Evolutionary conservation across 1,284 basidiomycete species (phyloP).

Genomic region (Fereydounia khargensis): DNA sequence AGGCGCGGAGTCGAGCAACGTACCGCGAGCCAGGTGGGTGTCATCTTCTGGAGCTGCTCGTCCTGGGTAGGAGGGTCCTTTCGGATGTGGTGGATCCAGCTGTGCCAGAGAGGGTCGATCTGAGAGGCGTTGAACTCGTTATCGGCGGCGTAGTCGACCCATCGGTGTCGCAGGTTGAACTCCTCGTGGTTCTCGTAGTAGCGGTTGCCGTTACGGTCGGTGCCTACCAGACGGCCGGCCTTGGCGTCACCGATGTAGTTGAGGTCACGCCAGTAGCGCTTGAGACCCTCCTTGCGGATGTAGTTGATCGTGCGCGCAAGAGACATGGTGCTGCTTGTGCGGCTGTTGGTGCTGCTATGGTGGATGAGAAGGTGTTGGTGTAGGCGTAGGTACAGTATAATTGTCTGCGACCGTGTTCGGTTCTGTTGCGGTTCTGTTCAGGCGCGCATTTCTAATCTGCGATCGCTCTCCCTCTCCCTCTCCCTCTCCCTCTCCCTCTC

Average conservation of each 20-base stretch:
- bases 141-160: slow-evolving; percentile 50
- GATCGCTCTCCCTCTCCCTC: no score
- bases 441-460: no score
- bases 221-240: slow-evolving; percentile 50
- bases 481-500: no score
- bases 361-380: no score
- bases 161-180: slow-evolving; percentile 48
- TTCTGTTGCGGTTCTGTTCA: no score
- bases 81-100: slow-evolving; percentile 51
- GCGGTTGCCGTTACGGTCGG: slow-evolving; percentile 54
- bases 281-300: slow-evolving; percentile 47
- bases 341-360: no score
- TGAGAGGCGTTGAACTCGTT: slow-evolving; percentile 51
- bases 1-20: slow-evolving; percentile 8
- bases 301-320: slow-evolving; percentile 48
- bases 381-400: no score
- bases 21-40: slow-evolving; percentile 45
- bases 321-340: slow-evolving; percentile 35
- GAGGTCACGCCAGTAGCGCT: slow-evolving; percentile 52
- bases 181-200: slow-evolving; percentile 55
- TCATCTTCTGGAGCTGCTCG: slow-evolving; percentile 25
- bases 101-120: slow-evolving; percentile 53
- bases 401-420: no score
- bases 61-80: slow-evolving; percentile 44
- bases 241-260: slow-evolving; percentile 56